Evolutionary conservation across 371 early-diverging fungal species (phyloP).

Genomic region (Mortierella sp.): DNA sequence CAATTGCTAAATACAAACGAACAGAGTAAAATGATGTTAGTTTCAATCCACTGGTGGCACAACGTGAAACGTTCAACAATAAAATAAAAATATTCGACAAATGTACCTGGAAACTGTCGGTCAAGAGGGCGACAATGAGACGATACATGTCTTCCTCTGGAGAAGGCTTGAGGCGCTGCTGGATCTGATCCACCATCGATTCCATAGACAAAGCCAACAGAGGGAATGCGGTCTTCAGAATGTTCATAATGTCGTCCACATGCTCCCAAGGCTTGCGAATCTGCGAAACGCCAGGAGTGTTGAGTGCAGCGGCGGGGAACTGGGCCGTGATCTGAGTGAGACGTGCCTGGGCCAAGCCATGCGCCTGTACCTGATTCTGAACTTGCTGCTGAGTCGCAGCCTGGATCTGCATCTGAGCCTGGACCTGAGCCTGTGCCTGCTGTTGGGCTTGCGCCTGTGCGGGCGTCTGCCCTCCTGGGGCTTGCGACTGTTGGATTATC

Average conservation of each 20-base stretch:
- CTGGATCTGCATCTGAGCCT: slow-evolving; percentile 56
- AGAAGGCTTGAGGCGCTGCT: slow-evolving; percentile 90
- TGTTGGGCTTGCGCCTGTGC: slow-evolving; percentile 52
- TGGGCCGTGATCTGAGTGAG: slow-evolving; percentile 42
- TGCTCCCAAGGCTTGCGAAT: slow-evolving; percentile 77
- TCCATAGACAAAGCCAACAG: slow-evolving; percentile 96
- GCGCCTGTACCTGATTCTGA: slow-evolving; percentile 51
- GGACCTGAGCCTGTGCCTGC: slow-evolving; percentile 58
- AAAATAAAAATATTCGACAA: not conserved
- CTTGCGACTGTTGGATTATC: slow-evolving; percentile 33
- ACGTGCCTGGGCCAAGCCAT: slow-evolving; percentile 35
- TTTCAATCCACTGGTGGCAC: too few species aligned
- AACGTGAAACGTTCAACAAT: too few species aligned
- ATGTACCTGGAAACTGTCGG: slow-evolving; percentile 88
- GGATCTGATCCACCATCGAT: slow-evolving; percentile 97
- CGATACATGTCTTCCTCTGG: slow-evolving; percentile 97
- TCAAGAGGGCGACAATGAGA: slow-evolving; percentile 89
- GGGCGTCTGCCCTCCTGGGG: slow-evolving; percentile 54
- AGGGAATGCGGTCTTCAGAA: slow-evolving; percentile 96
- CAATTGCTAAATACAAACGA: slow-evolving; percentile 64
- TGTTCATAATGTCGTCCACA: slow-evolving; percentile 97
- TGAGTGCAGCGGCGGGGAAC: slow-evolving; percentile 40
- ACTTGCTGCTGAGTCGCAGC: slow-evolving; percentile 52
- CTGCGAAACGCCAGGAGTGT: slow-evolving; percentile 41
- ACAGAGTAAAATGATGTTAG: not conserved